Base-by-base conservation (phyloP, 176 grass and related monocot species). In the Microstegium vimineum region DNA sequence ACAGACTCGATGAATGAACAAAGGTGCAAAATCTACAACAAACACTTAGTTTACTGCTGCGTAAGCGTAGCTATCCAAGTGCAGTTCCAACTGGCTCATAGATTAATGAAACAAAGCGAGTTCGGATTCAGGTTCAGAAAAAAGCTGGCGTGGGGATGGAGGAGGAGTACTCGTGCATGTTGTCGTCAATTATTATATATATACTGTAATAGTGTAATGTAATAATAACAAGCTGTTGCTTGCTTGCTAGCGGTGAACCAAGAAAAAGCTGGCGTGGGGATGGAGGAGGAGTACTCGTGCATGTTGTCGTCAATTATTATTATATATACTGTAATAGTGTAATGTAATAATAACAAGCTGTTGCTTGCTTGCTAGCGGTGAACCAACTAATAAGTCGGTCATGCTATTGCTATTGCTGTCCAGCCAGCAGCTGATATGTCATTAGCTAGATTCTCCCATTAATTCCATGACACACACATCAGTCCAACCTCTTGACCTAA, bases 401-500 rank as follows among this genome's bases (percentile, higher is more conserved):
- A 62, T 75, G 77, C 40, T 3, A 62, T n/a, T n/a, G n/a, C n/a
- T n/a, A n/a, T 43, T 78, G 77, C 41, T 89, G 52, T 89, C 87
- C 54, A 73, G n/a, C n/a, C n/a, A n/a, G n/a, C n/a, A n/a, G 62
- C 54, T 59, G 54, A 76, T 85, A 62, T 54, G 69, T 42, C 52
- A 45, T 76, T 81, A n/a, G n/a, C n/a, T n/a, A 76, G 63, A 81
- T 77, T 71, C 54, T 65, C 63, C 52, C 23, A 5, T n/a, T n/a
- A n/a, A n/a, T 11, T 23, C 41, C 40, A 37, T 66, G 68, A 42
- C 51, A 31, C 33, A 40, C 47, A 31, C 41, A 40, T 75, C n/a
- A 79, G 75, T 69, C 70, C 57, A 81, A 65, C 34, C 9, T 82
- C 65, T 71, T 33, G 65, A 86, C 88, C 88, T 86, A 90, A 86